Evolutionary conservation across 202 grass and related monocot species (phyloP), one percentile per base, ranked within the genome.

Genomic region (Eragrostis tef): DNA sequence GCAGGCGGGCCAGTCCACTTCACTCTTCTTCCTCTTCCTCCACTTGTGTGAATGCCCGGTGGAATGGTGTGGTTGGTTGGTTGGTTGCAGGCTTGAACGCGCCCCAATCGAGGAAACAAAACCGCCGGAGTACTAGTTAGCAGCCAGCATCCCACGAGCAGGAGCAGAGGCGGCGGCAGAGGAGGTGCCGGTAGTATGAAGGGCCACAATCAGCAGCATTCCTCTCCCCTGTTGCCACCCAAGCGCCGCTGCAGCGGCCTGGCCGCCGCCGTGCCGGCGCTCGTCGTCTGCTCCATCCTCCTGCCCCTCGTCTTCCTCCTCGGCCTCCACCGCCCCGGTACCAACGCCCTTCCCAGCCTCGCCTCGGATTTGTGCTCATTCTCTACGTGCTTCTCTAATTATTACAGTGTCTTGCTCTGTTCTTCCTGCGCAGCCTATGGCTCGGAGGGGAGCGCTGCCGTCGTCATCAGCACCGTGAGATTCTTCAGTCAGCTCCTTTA

Each of bases 221-320:
- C 67, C 17, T 67, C 83, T 15, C 67, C 87, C n/a, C 26, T 61
- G 49, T 67, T 54, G 29, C 64, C 59, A 47, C 61, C 88, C 60
- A 94, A 91, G 84, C 83, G 91, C 71, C 82, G 88, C 1, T 90
- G 88, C 82, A 79, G 31, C 1, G 83, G 66, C 31, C 83, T 87
- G 5, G 88, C 88, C 16, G 75, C 81, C 21, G 88, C 83, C 5
- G 88, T 91, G 60, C 88, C 87, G 45, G 86, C 82, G 27, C 77
- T 94, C 1, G 86, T 94, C 34, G 45, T 91, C 75, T 91, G 82
- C 70, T 94, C 91, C 48, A 56, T 88, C 36, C 83, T 94, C 16
- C 83, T 90, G 15, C 83, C 88, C 0, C 85, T 90, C 60, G 75
- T 22, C 41, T 48, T 27, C 57, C 74, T 64, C 57, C 74, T 77